Conservation (phyloP, 257 asterid genomes). For the Nicotiana noctiflora region DNA sequence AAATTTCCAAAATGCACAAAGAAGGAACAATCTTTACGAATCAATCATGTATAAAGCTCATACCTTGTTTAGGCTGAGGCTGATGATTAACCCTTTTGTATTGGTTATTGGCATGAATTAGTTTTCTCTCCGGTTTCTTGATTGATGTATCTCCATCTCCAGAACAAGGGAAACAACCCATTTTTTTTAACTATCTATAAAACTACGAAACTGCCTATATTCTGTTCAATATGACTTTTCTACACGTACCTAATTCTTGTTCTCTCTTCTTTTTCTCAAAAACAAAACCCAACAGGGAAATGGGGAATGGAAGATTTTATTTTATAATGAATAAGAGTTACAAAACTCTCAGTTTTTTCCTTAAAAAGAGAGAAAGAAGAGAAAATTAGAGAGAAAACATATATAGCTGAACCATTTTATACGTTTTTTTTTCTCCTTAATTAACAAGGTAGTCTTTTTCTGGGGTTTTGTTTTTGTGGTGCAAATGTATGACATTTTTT, state of each 20-base stretch:
- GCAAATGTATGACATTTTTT: background rate
- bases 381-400: background rate
- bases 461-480: conserved; percentile 3
- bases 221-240: background rate
- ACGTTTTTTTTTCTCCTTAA: background rate
- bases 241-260: background rate
- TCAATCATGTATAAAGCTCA: background rate
- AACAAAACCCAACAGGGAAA: background rate
- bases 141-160: conserved; percentile 56
- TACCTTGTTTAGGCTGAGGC: background rate
- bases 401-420: background rate
- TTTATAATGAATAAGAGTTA: background rate
- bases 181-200: conserved; percentile 1
- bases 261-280: conserved; percentile 2
- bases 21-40: background rate
- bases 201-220: background rate
- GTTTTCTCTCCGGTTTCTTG: conserved; percentile 31
- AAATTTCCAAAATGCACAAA: conserved; percentile 5
- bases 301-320: background rate
- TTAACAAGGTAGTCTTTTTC: background rate
- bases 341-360: background rate
- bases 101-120: background rate
- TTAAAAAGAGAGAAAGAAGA: conserved; percentile 12
- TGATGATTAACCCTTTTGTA: background rate
- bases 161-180: conserved; percentile 75